phyloP scores from a whole-genome alignment of 2,329 filamentous ascomycete species.

The Penicillium occitanis region DNA sequence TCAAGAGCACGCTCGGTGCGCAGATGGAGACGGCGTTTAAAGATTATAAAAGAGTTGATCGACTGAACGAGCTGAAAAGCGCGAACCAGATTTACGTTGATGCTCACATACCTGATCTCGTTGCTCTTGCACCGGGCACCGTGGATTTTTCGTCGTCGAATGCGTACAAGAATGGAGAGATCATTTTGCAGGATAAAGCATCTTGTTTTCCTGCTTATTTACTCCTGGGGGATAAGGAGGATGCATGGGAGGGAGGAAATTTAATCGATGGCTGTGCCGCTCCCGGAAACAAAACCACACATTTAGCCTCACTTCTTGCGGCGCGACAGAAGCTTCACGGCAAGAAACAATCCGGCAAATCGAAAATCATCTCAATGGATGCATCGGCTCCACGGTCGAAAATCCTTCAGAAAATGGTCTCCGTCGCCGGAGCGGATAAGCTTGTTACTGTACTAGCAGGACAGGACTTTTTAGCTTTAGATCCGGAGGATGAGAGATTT shows the following conservation, averaged over 20 bases:
- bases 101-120: slow-evolving; percentile 74
- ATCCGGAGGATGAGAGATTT: slow-evolving; percentile 64
- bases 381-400: slow-evolving; percentile 58
- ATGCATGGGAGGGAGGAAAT: slow-evolving; percentile 60
- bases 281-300: slow-evolving; percentile 96
- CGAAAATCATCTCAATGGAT: slow-evolving; percentile 54
- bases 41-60: slow-evolving; percentile 57
- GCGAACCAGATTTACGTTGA: slow-evolving; percentile 65
- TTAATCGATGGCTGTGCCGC: slow-evolving; percentile 92
- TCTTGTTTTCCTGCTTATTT: slow-evolving; percentile 95
- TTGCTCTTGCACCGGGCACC: slow-evolving; percentile 71
- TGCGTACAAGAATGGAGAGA: slow-evolving; percentile 71
- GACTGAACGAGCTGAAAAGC: slow-evolving; percentile 58
- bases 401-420: slow-evolving; percentile 82
- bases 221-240: slow-evolving; percentile 62
- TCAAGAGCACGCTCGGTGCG: slow-evolving; percentile 68
- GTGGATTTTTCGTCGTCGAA: slow-evolving; percentile 67
- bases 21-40: slow-evolving; percentile 75
- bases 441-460: slow-evolving; percentile 68
- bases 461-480: slow-evolving; percentile 81
- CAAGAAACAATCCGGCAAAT: slow-evolving; percentile 21
- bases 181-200: slow-evolving; percentile 94
- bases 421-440: slow-evolving; percentile 64
- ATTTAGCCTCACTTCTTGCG: slow-evolving; percentile 73
- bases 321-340: slow-evolving; percentile 26